These are phyloP conservation scores for Teratosphaeria gauchensis DNA, from an alignment of 2,329 filamentous ascomycete species.

Conservation along the genomic window DNA sequence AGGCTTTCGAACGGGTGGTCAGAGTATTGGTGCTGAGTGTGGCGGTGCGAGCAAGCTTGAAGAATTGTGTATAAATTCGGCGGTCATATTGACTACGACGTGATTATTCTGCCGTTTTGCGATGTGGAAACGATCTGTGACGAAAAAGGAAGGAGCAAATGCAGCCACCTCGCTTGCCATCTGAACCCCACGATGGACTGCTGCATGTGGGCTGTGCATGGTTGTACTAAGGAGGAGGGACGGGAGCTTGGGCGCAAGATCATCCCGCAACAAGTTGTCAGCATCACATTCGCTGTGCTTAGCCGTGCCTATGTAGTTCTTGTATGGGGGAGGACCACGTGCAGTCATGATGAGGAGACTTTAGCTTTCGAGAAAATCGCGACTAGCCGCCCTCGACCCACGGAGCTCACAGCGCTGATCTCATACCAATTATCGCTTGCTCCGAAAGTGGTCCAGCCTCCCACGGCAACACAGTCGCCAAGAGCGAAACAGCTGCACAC, in stretches of 20 bases:
- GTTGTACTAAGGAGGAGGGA: not conserved
- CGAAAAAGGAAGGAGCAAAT: not conserved
- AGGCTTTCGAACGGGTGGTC: too few species aligned
- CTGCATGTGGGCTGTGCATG: not conserved
- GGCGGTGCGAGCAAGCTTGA: too few species aligned
- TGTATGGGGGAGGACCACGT: not conserved
- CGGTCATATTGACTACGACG: too few species aligned
- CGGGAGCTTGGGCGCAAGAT: not conserved
- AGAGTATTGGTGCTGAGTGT: too few species aligned
- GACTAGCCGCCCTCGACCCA: not conserved
- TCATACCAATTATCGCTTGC: not conserved
- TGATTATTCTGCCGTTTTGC: too few species aligned
- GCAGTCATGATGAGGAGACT: not conserved
- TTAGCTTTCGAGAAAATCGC: not conserved
- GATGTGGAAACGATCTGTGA: not conserved
- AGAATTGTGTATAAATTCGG: too few species aligned
- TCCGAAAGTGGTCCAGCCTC: not conserved
- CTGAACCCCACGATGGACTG: not conserved
- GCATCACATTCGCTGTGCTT: not conserved
- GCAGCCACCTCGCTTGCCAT: not conserved
- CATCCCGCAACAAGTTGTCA: not conserved
- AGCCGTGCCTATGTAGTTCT: not conserved
- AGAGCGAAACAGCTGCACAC: not conserved
- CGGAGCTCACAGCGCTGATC: not conserved
- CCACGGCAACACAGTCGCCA: not conserved